Percentiles rank a stretch among this genome's conserved stretches.
Conservation (phyloP, 169 alveolate species). For the Theileria sp. region DNA sequence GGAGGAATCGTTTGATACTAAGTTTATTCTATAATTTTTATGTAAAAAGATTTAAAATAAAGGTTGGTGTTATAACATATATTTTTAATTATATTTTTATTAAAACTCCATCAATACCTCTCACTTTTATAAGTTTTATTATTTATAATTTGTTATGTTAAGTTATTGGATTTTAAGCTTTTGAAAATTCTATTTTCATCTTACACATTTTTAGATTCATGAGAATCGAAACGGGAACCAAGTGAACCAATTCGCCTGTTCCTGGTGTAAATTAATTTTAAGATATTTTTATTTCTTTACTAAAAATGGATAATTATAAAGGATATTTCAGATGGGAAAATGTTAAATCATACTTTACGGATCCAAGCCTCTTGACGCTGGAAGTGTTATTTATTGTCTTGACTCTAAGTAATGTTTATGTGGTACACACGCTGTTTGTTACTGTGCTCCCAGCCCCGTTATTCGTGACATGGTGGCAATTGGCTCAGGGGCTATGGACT, state of each 20-base stretch:
- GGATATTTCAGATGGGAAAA: slow-evolving; percentile 71
- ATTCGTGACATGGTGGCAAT: slow-evolving; percentile 91
- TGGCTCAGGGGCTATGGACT: slow-evolving; percentile 86
- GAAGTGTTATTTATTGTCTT: slow-evolving; percentile 82
- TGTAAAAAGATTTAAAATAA: neutral
- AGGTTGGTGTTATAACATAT: slow-evolving; percentile 5
- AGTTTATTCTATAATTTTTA: neutral
- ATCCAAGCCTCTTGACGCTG: slow-evolving; percentile 84
- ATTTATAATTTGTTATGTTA: neutral
- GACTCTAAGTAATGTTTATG: slow-evolving; percentile 87
- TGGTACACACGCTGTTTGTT: slow-evolving; percentile 85
- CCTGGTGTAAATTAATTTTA: slow-evolving; percentile 6
- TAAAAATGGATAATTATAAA: slow-evolving; percentile 8
- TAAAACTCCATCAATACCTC: neutral
- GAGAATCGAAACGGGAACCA: neutral
- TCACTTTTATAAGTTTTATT: neutral
- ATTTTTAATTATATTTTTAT: neutral
- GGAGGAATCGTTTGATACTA: neutral
- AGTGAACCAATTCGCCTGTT: slow-evolving; percentile 1
- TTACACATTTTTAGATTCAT: slow-evolving; percentile 14
- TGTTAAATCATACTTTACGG: slow-evolving; percentile 79
- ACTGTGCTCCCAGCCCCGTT: slow-evolving; percentile 89
- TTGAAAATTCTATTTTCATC: neutral
- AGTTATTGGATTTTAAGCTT: neutral
- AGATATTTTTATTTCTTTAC: neutral